Base-by-base conservation (phyloP, 1,139 yeast genomes). In the Candida sp. region DNA sequence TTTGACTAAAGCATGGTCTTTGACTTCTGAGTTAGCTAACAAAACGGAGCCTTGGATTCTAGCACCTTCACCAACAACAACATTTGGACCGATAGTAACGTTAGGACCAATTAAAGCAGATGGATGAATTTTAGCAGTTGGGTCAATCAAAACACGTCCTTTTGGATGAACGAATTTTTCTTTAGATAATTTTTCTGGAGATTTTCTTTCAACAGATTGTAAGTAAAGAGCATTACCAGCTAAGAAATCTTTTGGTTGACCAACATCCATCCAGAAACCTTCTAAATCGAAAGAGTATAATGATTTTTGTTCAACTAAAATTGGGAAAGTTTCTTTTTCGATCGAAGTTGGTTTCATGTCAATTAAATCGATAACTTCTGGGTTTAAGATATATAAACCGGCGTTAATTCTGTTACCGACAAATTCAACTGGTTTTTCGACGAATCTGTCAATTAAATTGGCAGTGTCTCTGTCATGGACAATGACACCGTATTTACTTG, bases 191-290 rank as follows among this genome's bases (percentile, higher is more conserved):
- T 74, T 68, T 60, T 80, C 81, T 53, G 97, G 88, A 57, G 73
- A 64, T 73, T 85, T 88, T 80, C 86, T 87, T 58, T 95, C 70
- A 63, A 90, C 75, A 46, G 98, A 85, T 64, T 87, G 81, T 69
- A 95, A 80, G 81, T 91, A 95, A 55, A 93, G 79, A 58, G 90
- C 84, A 62, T 98, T 89, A 69, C 99, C 99, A 49, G 97, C 84
- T 59, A 95, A 77, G 84, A 90, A 95, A 74, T 95, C 99, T 82
- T 93, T 93, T 79, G 99, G 99, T 79, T 95, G 99, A 70, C 99
- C 99, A 58, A 95, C 97, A 70, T 95, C 99, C 99, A 95, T 95
- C 99, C 99, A 95, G 87, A 84, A 95, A 54, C 99, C 99, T 76
- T 93, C 97, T 64, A 95, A 83, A 70, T 95, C 99, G 64, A 88